These are phyloP conservation scores for Grigorovia jiainica DNA, from an alignment of 805 yeast genomes.

Conservation along the genomic window DNA sequence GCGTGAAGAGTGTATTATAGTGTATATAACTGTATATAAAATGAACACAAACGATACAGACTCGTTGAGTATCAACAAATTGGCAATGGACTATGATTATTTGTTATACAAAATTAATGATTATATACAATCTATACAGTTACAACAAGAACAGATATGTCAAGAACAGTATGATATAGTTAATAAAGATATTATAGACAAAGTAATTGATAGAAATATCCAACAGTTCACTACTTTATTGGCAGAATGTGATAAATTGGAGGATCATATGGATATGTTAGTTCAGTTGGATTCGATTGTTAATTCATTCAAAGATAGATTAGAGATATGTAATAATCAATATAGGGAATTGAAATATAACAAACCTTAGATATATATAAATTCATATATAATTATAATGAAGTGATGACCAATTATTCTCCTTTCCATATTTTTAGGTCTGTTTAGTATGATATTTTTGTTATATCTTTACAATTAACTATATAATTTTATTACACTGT, in stretches of 20 bases:
- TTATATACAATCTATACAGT: constrained; percentile 39
- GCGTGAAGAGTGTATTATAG: no score
- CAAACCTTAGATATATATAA: not conserved
- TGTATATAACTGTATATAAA: no score
- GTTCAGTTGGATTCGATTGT: constrained; percentile 40
- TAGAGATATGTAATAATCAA: constrained; percentile 24
- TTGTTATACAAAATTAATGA: constrained; percentile 53
- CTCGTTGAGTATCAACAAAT: constrained; percentile 50
- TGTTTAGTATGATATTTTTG: no score
- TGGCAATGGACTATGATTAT: constrained; percentile 57
- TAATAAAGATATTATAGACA: constrained; percentile 17
- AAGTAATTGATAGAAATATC: constrained; percentile 34
- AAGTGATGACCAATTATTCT: no score
- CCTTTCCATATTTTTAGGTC: no score
- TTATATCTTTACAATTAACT: no score
- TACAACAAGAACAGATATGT: constrained; percentile 30
- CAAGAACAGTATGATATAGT: constrained; percentile 19
- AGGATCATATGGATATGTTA: constrained; percentile 42
- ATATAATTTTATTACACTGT: no score
- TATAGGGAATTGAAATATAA: constrained; percentile 12
- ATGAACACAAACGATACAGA: constrained; percentile 28
- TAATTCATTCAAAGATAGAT: constrained; percentile 31
- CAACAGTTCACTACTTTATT: constrained; percentile 33
- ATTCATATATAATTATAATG: not conserved
- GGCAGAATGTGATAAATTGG: constrained; percentile 40